These are phyloP conservation scores for Aspergillus alliaceus DNA, from an alignment of 2,329 filamentous ascomycete genomes.

Conservation along the genomic window DNA sequence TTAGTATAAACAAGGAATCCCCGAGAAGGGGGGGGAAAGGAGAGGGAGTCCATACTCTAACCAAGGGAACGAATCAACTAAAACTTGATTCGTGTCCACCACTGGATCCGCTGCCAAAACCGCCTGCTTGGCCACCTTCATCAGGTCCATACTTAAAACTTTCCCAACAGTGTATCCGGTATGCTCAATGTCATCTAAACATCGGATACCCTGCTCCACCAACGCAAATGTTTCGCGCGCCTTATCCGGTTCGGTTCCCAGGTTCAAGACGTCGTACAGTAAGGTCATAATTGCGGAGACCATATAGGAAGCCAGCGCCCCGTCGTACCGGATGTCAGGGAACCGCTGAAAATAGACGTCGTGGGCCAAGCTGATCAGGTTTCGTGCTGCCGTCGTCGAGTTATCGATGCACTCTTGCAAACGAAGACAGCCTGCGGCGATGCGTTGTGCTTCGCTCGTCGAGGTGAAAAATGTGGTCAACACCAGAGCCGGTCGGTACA, in stretches of 20 bases:
- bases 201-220: conserved; percentile 14
- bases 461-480: conserved; percentile 12
- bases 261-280: conserved; percentile 12
- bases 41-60: conserved; percentile 7
- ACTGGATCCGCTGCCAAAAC: conserved; percentile 8
- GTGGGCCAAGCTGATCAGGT: conserved; percentile 11
- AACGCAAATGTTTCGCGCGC: conserved; percentile 10
- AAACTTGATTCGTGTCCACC: conserved; percentile 10
- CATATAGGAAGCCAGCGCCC: conserved; percentile 10
- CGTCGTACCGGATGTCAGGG: conserved; percentile 12
- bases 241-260: conserved; percentile 4
- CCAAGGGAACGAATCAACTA: conserved; percentile 16
- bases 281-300: conserved; percentile 11
- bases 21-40: too few relatives aligned
- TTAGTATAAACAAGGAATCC: background rate
- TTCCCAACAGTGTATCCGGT: conserved; percentile 13
- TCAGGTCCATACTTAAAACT: conserved; percentile 14
- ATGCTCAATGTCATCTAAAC: conserved; percentile 17
- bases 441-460: conserved; percentile 5
- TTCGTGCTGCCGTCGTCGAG: conserved; percentile 6
- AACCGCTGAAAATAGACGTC: conserved; percentile 13
- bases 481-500: conserved; percentile 11
- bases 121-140: conserved; percentile 17
- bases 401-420: conserved; percentile 9
- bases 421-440: background rate